Conservation (phyloP, 176 grass and related monocot species). For the Oryza officinalis region DNA sequence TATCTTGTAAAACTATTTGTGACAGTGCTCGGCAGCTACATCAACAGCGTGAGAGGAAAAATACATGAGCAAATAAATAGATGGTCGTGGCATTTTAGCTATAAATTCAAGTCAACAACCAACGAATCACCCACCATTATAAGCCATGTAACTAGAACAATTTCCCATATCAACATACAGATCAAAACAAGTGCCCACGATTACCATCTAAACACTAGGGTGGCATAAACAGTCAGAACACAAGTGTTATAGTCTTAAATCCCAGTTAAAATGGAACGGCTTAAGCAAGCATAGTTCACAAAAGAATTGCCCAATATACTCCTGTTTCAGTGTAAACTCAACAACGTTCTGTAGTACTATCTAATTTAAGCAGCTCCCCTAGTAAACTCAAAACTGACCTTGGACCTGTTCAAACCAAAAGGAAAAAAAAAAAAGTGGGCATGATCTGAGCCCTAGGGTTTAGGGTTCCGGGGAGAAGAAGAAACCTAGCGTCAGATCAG, state of each 20-base stretch:
- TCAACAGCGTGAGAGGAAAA: background rate
- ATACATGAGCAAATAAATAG: background rate
- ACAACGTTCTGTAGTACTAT: background rate
- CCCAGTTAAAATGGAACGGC: background rate
- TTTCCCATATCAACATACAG: background rate
- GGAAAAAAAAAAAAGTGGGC: too few species aligned
- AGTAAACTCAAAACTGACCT: background rate
- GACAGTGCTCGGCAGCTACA: background rate
- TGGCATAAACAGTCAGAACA: background rate
- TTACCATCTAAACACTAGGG: background rate
- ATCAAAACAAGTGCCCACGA: background rate
- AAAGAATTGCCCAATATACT: background rate
- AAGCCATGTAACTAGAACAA: conserved; percentile 1
- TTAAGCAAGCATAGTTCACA: background rate
- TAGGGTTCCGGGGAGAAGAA: background rate
- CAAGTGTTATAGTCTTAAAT: background rate
- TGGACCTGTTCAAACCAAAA: background rate
- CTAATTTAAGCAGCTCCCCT: background rate
- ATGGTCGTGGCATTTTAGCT: background rate
- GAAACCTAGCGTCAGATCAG: conserved; percentile 20
- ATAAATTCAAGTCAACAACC: background rate
- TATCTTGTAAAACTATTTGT: background rate
- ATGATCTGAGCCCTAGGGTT: conserved; percentile 29
- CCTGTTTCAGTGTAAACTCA: background rate
- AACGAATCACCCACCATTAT: background rate